Evolutionary conservation across 495 filamentous ascomycete species (phyloP), one percentile per base, ranked within the genome.

Genomic region (Usnea hakonensis): DNA sequence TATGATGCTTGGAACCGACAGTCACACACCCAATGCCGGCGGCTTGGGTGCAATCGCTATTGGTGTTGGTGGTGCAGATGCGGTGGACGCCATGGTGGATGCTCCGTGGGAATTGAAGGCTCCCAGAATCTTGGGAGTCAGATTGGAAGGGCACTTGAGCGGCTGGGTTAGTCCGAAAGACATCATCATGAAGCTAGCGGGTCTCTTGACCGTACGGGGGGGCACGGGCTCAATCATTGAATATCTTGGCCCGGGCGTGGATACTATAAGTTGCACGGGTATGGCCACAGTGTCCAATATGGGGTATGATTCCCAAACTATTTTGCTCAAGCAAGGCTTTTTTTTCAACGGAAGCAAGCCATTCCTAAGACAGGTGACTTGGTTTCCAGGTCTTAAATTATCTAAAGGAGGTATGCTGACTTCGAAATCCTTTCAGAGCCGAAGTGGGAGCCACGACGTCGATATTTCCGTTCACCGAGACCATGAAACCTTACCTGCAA

Each of bases 1-100:
- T 69, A 97, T 98, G 94, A 96, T 97, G 92, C 83, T 98, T n/a
- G 94, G 94, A 61, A 98, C 94, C 40, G 94, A 98, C 74, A 96
- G 92, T 70, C 94, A 97, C 77, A 97, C 94, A 33, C 94, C 94
- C 26, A 97, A 98, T 73, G 94, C 87, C 17, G 94, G 94, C 72
- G 94, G 94, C 63, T 75, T 98, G 40, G 91, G 88, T 63, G 90
- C 90, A 2, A 95, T 97, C 71, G 95, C 94, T 4, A 98, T 98
- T 70, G 94, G 94, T 76, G 94, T 98, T 37, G 94, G 94, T 66
- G 94, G 94, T 71, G 94, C 94, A 36, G 94, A 98, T 80, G 94
- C 94, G 0, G 94, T 97, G 21, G 94, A 98, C 77, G 94, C 91
- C 19, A 84, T 98, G 55, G 94, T 96, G 3, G 93, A 95, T 73